Evolutionary conservation across 2,329 filamentous ascomycete species (phyloP).

Genomic region (Orbilia oligospora): DNA sequence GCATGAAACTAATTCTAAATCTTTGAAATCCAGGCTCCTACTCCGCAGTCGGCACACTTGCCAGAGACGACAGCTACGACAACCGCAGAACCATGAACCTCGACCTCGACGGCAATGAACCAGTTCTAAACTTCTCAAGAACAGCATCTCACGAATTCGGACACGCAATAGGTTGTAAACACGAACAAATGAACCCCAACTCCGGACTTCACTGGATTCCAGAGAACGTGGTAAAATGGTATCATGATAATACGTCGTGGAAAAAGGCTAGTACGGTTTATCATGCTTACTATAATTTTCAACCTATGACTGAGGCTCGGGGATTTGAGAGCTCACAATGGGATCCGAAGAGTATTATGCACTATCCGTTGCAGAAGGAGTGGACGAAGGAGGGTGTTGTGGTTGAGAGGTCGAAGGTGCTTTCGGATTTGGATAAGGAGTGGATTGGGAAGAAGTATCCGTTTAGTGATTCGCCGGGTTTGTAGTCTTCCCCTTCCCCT

Average conservation of each 20-base stretch:
- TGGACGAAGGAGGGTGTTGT: conserved; percentile 30
- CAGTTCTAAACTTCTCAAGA: conserved; percentile 60
- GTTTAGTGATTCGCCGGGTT: conserved; percentile 10
- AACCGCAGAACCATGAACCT: conserved; percentile 64
- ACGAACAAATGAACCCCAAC: conserved; percentile 64
- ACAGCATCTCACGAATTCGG: conserved; percentile 65
- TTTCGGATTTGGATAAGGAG: conserved; percentile 31
- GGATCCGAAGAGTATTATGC: conserved; percentile 38
- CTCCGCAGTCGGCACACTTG: conserved; percentile 18
- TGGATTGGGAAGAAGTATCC: conserved; percentile 36
- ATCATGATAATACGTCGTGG: conserved; percentile 1
- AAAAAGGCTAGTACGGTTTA: background rate
- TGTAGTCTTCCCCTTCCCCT: background rate
- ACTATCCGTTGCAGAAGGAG: background rate
- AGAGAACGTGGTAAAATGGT: conserved; percentile 61
- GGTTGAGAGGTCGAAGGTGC: background rate
- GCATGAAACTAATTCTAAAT: background rate
- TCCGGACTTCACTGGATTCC: conserved; percentile 63
- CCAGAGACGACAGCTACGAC: conserved; percentile 14
- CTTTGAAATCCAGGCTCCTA: conserved; percentile 3
- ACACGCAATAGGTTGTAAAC: conserved; percentile 64
- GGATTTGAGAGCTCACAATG: conserved; percentile 13
- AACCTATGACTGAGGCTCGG: background rate
- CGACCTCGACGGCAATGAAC: conserved; percentile 61
- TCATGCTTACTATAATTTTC: conserved; percentile 11